Base-by-base conservation (phyloP, 2,329 filamentous ascomycete genomes). In the Fusarium secorum region DNA sequence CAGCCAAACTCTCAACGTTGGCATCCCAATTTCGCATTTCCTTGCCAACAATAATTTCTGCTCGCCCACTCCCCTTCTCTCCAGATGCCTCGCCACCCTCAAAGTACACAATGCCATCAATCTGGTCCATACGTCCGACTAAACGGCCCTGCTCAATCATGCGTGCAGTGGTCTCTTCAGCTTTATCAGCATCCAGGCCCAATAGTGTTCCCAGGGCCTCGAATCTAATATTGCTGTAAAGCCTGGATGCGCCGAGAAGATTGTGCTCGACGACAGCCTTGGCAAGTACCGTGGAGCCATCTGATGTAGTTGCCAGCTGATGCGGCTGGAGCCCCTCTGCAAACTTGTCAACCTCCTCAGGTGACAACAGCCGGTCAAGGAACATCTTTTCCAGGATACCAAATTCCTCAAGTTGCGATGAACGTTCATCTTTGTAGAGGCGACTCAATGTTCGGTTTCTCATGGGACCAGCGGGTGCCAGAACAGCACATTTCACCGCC, bases 231-330 rank as follows among this genome's bases (percentile, higher is more conserved):
- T 95, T 95, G 75, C 85, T 88, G 80, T 94, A 96, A 20, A 96
- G 83, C 51, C 89, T 88, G 48, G 94, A 97, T 4, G 92, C 93
- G 24, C 91, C 94, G 26, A 98, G 89, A 20, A 99, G 85, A 79
- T 99, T 99, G 83, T 99, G 96, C 83, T 99, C 96, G 22, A 98
- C 90, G 14, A 99, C 93, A 11, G 96, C 96, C 80, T 94, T 95
- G 76, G 93, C 93, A 38, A 99, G 87, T 8, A 98, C 96, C 0
- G 96, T 99, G 22, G 92, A 93, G 4, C 96, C 96, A 79, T 99
- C 96, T 1, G 93, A 88, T 1, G 94, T 98, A 69, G 89, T 91
- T 28, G 96, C 96, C 4, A 98, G 89, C 82, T 99, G 96, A 81
- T 99, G 96, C 26, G 93, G 91, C 60, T 90, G 87, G 52, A 99